phyloP scores from a whole-genome alignment of 1,139 yeast species.

The Debaryomycetaceae sp. region DNA sequence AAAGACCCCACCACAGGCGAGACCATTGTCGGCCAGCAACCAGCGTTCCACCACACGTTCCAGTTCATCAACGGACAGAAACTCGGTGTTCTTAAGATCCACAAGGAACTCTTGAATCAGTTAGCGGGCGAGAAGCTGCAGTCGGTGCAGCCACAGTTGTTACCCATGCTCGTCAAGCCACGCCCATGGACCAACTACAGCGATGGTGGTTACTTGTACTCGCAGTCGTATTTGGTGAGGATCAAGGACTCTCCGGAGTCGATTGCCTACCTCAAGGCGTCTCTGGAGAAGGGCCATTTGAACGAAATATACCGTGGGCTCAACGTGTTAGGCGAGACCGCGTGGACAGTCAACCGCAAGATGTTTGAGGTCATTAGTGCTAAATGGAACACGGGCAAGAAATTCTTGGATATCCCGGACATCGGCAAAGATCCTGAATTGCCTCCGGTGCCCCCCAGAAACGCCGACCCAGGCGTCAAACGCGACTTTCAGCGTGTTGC shows the following conservation, averaged over 20 bases:
- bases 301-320: slow-evolving; percentile 72
- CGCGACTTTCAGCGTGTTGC: slow-evolving; percentile 65
- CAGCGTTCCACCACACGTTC: slow-evolving; percentile 88
- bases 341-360: slow-evolving; percentile 86
- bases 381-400: slow-evolving; percentile 84
- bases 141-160: slow-evolving; percentile 76
- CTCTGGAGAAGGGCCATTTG: slow-evolving; percentile 65
- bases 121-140: slow-evolving; percentile 65
- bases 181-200: slow-evolving; percentile 79
- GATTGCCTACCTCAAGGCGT: slow-evolving; percentile 79
- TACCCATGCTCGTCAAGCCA: slow-evolving; percentile 93
- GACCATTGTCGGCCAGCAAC: slow-evolving; percentile 64
- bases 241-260: slow-evolving; percentile 89
- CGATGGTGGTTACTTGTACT: slow-evolving; percentile 78
- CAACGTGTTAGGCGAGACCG: slow-evolving; percentile 80
- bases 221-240: slow-evolving; percentile 62
- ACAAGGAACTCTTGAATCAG: slow-evolving; percentile 60
- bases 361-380: slow-evolving; percentile 66
- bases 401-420: slow-evolving; percentile 78
- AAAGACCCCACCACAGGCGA: slow-evolving; percentile 74
- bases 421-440: slow-evolving; percentile 48
- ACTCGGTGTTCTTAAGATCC: slow-evolving; percentile 77
- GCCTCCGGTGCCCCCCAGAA: slow-evolving; percentile 63
- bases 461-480: slow-evolving; percentile 67
- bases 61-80: slow-evolving; percentile 76